Percentiles rank a stretch among this genome's conserved stretches.
These are phyloP conservation scores for Thalassiosira gravida DNA, from an alignment of 352 stramenopile genomes.

Conservation along the genomic window DNA sequence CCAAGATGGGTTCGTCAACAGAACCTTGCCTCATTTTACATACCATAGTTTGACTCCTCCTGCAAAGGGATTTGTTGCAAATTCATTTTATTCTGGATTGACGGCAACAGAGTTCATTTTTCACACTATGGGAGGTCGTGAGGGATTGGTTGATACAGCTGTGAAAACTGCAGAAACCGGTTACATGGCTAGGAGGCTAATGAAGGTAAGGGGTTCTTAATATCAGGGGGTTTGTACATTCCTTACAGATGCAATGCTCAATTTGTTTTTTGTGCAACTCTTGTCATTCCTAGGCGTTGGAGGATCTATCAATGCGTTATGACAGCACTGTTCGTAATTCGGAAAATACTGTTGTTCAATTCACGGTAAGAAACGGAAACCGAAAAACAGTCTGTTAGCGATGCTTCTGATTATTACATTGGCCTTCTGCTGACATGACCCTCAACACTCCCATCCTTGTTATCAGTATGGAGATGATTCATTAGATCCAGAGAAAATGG, in stretches of 20 bases:
- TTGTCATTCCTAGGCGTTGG: slow-evolving; percentile 35
- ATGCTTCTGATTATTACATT: too few relatives aligned
- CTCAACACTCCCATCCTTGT: too few relatives aligned
- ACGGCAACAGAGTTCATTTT: slow-evolving; percentile 99
- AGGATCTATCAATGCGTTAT: slow-evolving; percentile 96
- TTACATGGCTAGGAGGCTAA: slow-evolving; percentile 98
- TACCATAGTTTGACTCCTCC: slow-evolving; percentile 96
- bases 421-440: too few relatives aligned
- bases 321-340: slow-evolving; percentile 98
- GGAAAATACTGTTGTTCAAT: slow-evolving; percentile 97
- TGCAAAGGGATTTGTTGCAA: slow-evolving; percentile 98
- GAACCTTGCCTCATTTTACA: slow-evolving; percentile 97
- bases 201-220: neutral
- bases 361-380: too few relatives aligned
- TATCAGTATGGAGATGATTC: slow-evolving; percentile 99
- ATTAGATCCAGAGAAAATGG: slow-evolving; percentile 96
- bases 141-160: slow-evolving; percentile 95
- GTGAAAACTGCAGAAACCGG: slow-evolving; percentile 99
- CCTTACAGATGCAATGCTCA: neutral
- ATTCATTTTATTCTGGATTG: slow-evolving; percentile 98
- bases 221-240: neutral
- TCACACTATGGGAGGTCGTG: slow-evolving; percentile 99
- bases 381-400: too few relatives aligned
- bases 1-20: slow-evolving; percentile 95
- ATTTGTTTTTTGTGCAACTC: neutral